Conservation (phyloP, 352 stramenopile genomes). For the Globisporangium recalcitrans region DNA sequence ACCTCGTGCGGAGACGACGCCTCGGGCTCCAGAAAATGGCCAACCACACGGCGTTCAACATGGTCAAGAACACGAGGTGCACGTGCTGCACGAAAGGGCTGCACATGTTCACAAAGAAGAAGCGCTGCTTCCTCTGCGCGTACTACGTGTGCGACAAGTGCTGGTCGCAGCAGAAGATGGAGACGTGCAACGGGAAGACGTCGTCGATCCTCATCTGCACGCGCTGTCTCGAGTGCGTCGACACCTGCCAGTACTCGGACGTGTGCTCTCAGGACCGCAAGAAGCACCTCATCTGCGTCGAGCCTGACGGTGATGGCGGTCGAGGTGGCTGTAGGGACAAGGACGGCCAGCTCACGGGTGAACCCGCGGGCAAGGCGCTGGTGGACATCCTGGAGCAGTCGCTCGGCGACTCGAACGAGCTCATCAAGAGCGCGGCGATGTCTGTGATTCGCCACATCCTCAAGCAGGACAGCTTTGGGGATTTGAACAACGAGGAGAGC, state of each 20-base stretch:
- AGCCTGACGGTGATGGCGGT: not conserved
- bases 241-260: slow-evolving; percentile 34
- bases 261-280: slow-evolving; percentile 12
- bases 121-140: slow-evolving; percentile 38
- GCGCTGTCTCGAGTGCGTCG: slow-evolving; percentile 40
- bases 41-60: slow-evolving; percentile 7
- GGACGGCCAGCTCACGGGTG: not conserved
- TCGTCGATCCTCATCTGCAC: slow-evolving; percentile 29
- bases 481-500: not conserved
- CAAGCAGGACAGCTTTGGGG: slow-evolving; percentile 6
- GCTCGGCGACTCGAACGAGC: slow-evolving; percentile 18
- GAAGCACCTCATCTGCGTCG: not conserved
- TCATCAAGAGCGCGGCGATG: slow-evolving; percentile 26
- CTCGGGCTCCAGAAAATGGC: slow-evolving; percentile 32
- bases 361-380: not conserved
- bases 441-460: slow-evolving; percentile 34
- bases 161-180: slow-evolving; percentile 33
- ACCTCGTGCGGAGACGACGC: slow-evolving; percentile 29
- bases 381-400: slow-evolving; percentile 18
- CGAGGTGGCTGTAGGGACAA: too few species aligned
- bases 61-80: slow-evolving; percentile 31
- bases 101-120: slow-evolving; percentile 24
- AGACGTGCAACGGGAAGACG: slow-evolving; percentile 34
- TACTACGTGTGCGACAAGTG: slow-evolving; percentile 45
- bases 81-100: slow-evolving; percentile 44